A percentile compares a stretch with the other conserved stretches of the same genome.
Conservation (phyloP, 495 filamentous ascomycete species). For the Podospora fimiseda region DNA sequence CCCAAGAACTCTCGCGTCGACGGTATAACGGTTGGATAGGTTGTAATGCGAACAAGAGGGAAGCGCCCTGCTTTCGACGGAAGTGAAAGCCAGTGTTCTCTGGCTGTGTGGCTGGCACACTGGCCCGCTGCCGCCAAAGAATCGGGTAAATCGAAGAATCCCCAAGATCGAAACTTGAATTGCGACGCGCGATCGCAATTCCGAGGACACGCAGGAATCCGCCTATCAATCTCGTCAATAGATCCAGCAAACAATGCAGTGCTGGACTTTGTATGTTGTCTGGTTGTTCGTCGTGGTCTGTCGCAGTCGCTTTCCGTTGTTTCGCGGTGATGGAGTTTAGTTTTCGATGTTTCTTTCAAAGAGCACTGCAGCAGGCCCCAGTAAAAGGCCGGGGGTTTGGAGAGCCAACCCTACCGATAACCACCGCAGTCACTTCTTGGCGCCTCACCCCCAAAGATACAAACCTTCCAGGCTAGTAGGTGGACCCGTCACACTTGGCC, state of each 20-base stretch:
- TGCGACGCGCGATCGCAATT: not conserved
- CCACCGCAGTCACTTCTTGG: too few relatives aligned
- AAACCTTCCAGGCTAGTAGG: too few relatives aligned
- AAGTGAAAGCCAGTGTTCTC: too few relatives aligned
- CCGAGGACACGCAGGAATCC: not conserved
- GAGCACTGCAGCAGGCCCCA: too few relatives aligned
- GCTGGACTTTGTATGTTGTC: not conserved
- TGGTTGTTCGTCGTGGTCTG: not conserved
- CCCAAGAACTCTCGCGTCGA: not conserved
- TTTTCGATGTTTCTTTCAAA: too few relatives aligned
- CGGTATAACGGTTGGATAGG: not conserved
- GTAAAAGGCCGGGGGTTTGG: too few relatives aligned
- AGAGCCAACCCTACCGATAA: too few relatives aligned
- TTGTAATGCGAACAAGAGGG: not conserved
- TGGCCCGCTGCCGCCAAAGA: not conserved
- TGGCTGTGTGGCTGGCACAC: too few relatives aligned
- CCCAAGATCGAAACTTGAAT: not conserved
- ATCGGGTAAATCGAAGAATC: not conserved
- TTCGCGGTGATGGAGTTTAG: constrained; percentile 3
- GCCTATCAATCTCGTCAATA: not conserved
- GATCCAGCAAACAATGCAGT: not conserved
- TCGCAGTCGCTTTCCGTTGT: not conserved
- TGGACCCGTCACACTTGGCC: too few relatives aligned
- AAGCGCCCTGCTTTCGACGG: not conserved
- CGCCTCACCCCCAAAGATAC: too few relatives aligned